phyloP scores from a whole-genome alignment of 2,329 filamentous ascomycete species.

The Emmonsiellopsis sp. region DNA sequence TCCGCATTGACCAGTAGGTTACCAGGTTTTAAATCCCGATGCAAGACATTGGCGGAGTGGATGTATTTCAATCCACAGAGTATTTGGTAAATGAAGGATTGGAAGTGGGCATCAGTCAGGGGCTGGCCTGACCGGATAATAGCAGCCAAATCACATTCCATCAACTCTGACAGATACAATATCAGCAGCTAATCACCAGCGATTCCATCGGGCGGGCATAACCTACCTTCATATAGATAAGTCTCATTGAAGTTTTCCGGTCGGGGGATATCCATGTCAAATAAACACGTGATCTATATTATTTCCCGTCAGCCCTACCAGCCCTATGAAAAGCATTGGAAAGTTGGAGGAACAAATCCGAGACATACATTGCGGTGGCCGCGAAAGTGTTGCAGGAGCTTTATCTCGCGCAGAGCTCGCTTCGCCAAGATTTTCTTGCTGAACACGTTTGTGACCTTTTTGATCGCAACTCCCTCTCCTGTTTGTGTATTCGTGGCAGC shows the following conservation, averaged over 20 bases:
- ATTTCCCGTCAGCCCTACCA: constrained; percentile 25
- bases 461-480: constrained; percentile 91
- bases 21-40: constrained; percentile 93
- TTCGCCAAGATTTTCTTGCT: constrained; percentile 99
- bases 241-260: constrained; percentile 98
- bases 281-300: constrained; percentile 86
- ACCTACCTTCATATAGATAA: constrained; percentile 90
- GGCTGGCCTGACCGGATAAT: constrained; percentile 97
- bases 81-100: constrained; percentile 99
- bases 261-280: constrained; percentile 98
- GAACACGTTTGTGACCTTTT: constrained; percentile 99
- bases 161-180: constrained; percentile 59
- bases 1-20: constrained; percentile 97
- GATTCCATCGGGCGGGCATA: neutral
- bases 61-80: constrained; percentile 98
- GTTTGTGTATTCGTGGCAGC: constrained; percentile 87
- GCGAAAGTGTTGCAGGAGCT: constrained; percentile 94
- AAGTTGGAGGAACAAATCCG: neutral
- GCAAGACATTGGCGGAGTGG: constrained; percentile 94
- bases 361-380: constrained; percentile 69
- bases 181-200: constrained; percentile 10
- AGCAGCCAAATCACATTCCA: constrained; percentile 97
- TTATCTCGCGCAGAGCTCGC: constrained; percentile 94
- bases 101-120: constrained; percentile 95
- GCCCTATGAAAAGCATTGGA: neutral